Base-by-base conservation (phyloP, 129 eudicot genomes). In the Flaveria brownii region DNA sequence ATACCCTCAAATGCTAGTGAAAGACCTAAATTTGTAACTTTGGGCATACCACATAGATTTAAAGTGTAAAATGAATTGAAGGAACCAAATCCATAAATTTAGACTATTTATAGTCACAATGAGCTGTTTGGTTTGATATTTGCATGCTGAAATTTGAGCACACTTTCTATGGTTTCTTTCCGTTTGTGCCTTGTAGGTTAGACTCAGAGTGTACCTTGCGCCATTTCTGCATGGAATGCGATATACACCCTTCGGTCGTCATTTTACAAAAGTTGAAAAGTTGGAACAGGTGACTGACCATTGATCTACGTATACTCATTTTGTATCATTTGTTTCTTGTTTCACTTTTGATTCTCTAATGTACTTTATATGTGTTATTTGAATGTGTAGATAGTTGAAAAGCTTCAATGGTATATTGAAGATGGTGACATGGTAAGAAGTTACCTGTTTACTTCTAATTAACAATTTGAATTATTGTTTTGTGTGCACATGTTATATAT, bases 181-280 rank as follows among this genome's bases (percentile, higher is more conserved):
- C 5, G 2, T 68, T 17, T 70, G 25, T 67, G 47, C 41, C 30
- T 18, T 86, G 75, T 81, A 94, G 98, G 80, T 62, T 28, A 89
- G 84, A 84, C 86, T 94, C 70, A 84, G 33, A 73, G 88, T 86
- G 23, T 91, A 85, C 80, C 91, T 94, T 83, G 84, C 96, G 76
- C 98, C 98, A 65, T 86, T 91, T 86, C 77, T 91, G 5, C 79
- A 84, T 85, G 97, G 97, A 45, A 79, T 77, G 86, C 89, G 93
- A 23, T 94, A 94, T 61, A 89, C 96, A 56, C 87, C 98, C 15
- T 91, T 74, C 25, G 94, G 97, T 72, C 97, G 98, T 16, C 91
- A 94, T 79, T 94, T 94, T 74, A 94, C 98, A 70, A 91, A 84
- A 80, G 74, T 79, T 62, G 96, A 91, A 16, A 91, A 89, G 82